Evolutionary conservation across 2,329 filamentous ascomycete genomes (phyloP).

Genomic region (Apiospora phragmitis): DNA sequence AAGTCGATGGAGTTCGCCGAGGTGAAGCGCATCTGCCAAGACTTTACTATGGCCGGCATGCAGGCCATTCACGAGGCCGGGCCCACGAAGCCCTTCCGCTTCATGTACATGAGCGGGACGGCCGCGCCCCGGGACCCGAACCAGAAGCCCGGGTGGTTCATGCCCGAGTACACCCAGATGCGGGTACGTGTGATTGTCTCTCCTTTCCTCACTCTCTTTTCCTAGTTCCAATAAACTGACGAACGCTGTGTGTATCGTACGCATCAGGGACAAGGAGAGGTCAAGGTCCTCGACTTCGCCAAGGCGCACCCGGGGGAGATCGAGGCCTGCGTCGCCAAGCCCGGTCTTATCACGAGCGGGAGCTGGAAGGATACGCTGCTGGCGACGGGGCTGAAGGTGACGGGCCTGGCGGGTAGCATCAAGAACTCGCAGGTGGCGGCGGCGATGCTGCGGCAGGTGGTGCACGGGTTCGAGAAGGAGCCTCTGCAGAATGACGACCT

Average conservation of each 20-base stretch:
- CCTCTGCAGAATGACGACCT: background rate
- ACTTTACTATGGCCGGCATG: constrained; percentile 24
- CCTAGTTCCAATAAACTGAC: background rate
- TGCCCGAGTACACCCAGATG: constrained; percentile 44
- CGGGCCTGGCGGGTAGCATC: background rate
- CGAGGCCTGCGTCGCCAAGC: background rate
- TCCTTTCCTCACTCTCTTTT: background rate
- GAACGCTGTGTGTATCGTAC: no score
- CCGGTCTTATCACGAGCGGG: constrained; percentile 7
- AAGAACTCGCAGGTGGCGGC: background rate
- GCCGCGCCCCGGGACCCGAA: constrained; percentile 44
- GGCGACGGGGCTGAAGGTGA: background rate
- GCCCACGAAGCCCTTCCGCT: constrained; percentile 30
- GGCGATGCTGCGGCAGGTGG: constrained; percentile 10
- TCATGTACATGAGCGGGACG: constrained; percentile 44
- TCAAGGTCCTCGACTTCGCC: background rate
- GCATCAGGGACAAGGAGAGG: background rate
- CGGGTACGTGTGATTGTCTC: constrained; percentile 37
- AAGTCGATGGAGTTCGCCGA: constrained; percentile 20
- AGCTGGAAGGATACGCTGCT: background rate
- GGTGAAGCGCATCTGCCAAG: constrained; percentile 27
- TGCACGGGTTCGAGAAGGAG: constrained; percentile 1
- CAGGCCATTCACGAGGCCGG: constrained; percentile 26
- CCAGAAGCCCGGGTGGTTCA: constrained; percentile 37
- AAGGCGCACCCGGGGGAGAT: background rate